Base-by-base conservation (phyloP, 176 grass and related monocot genomes). In the Cocos nucifera region DNA sequence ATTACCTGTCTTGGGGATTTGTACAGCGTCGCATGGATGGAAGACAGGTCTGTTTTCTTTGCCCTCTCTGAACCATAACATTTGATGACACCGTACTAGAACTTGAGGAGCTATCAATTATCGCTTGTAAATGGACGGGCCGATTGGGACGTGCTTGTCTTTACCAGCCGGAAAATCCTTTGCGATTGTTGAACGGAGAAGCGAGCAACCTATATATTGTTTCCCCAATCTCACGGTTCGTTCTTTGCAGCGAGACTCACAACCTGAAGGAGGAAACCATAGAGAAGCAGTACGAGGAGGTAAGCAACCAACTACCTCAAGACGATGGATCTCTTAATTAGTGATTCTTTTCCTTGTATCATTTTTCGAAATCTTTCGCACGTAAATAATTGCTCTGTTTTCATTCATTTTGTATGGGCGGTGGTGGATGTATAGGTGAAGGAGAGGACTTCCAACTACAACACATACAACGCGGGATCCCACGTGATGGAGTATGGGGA, bases 401-500 rank as follows among this genome's bases (percentile, higher is more conserved):
- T 44, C 9, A 12, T 44, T 9, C 35, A 12, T 44, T 29, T 8
- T 44, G 35, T 9, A 12, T 44, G 35, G 4, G 50, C 49, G 21
- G 24, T 19, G 22, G 44, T 59, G 32, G 51, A 35, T 21, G 1
- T 21, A 21, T 80, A 90, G 92, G 92, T 97, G 62, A 97, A 90
- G 69, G 54, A 62, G 24, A 87, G 92, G 75, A 90, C 87, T 28
- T 90, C 83, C 25, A 85, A 65, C 22, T 59, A 68, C 9, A 84
- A 82, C 35, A 67, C 26, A 2, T 60, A 26, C 50, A 73, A 14
- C 25, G 30, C 28, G 56, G 84, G 92, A 39, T 97, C 92, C 57
- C 92, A 96, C 69, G 87, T 91, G 6, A 97, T 97, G 87, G 92
- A 97, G 61, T 97, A 88, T 66, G 92, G 92, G 51, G 92, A 97